phyloP scores from a whole-genome alignment of 2,329 filamentous ascomycete genomes.

The Plectosphaerella cucumerina region DNA sequence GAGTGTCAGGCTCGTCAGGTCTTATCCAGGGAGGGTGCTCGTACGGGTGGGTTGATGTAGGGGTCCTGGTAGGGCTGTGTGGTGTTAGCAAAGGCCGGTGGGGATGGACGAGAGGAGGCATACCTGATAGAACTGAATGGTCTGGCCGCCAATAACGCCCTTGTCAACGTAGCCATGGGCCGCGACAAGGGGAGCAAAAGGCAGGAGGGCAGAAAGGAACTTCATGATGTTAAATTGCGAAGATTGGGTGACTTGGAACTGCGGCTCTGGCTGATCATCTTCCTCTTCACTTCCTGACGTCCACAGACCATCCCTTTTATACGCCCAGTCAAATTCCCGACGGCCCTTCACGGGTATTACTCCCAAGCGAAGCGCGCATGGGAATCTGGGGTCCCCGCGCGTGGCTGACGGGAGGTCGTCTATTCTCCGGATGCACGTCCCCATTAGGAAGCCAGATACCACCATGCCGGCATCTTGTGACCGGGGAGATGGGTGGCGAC shows the following conservation, averaged over 20 bases:
- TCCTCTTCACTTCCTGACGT: too few relatives aligned
- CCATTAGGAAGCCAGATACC: background rate
- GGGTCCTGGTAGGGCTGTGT: conserved; percentile 18
- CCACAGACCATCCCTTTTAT: too few relatives aligned
- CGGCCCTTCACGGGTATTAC: too few relatives aligned
- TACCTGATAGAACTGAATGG: conserved; percentile 33
- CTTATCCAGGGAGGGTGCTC: background rate
- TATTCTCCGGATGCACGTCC: background rate
- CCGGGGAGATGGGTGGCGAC: too few relatives aligned
- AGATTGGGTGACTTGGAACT: background rate
- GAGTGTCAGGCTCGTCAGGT: background rate
- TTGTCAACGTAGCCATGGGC: conserved; percentile 46
- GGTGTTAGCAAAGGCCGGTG: background rate
- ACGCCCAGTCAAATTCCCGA: too few relatives aligned
- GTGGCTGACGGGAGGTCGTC: background rate
- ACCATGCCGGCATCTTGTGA: background rate
- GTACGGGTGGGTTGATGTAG: conserved; percentile 10
- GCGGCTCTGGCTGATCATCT: background rate
- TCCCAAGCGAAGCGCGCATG: background rate
- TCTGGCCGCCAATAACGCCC: conserved; percentile 36
- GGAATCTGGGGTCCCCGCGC: background rate
- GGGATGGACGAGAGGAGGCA: background rate
- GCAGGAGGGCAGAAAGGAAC: background rate
- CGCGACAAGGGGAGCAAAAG: conserved; percentile 32
- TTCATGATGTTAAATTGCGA: background rate